Evolutionary conservation across 805 yeast species (phyloP).

Genomic region (Ogataea degrootiae): DNA sequence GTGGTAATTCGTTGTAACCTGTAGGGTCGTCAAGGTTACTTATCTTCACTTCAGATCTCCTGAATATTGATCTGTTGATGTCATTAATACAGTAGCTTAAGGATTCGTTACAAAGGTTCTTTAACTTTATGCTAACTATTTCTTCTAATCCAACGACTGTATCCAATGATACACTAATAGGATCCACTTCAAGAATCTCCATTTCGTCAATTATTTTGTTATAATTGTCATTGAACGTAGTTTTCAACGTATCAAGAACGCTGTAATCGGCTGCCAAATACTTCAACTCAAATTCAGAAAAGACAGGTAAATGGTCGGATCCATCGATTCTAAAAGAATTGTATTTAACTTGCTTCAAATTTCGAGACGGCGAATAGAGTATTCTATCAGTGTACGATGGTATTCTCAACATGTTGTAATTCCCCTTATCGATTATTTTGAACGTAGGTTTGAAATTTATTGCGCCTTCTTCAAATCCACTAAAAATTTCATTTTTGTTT

Average conservation of each 20-base stretch:
- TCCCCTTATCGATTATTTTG: slow-evolving; percentile 31
- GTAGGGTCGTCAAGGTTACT: slow-evolving; percentile 5
- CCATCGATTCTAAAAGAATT: slow-evolving; percentile 21
- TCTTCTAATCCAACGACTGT: slow-evolving; percentile 33
- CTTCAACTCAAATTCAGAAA: slow-evolving; percentile 30
- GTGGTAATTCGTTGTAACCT: not conserved
- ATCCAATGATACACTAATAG: slow-evolving; percentile 37
- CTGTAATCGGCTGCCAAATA: slow-evolving; percentile 34
- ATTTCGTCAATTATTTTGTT: slow-evolving; percentile 19
- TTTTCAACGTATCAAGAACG: slow-evolving; percentile 31
- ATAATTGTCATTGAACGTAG: slow-evolving; percentile 31
- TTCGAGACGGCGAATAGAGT: slow-evolving; percentile 30
- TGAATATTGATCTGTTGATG: slow-evolving; percentile 22
- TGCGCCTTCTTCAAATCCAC: slow-evolving; percentile 43
- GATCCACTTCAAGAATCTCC: slow-evolving; percentile 40
- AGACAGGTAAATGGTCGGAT: slow-evolving; percentile 58
- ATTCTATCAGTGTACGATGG: slow-evolving; percentile 63
- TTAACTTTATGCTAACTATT: slow-evolving; percentile 24
- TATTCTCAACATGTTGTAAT: slow-evolving; percentile 32
- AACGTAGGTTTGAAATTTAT: slow-evolving; percentile 53
- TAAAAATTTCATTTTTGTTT: slow-evolving; percentile 31
- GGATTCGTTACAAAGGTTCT: slow-evolving; percentile 32
- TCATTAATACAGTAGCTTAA: slow-evolving; percentile 36
- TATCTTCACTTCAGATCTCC: slow-evolving; percentile 14
- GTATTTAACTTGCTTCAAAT: slow-evolving; percentile 14